phyloP scores from a whole-genome alignment of 768 basidiomycete species.

The Daedaleopsis sinensis region DNA sequence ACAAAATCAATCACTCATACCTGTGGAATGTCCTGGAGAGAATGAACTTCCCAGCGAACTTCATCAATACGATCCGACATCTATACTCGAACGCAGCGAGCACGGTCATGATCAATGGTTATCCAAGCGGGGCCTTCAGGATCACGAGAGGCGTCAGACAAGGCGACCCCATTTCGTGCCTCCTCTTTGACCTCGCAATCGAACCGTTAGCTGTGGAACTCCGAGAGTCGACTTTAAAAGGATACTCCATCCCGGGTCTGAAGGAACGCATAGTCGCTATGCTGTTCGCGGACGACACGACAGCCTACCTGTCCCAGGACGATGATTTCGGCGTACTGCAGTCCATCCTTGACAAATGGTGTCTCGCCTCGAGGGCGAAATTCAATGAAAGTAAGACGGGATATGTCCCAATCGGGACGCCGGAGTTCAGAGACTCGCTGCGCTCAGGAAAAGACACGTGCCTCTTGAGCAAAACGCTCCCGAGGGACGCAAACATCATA shows the following conservation, averaged over 20 bases:
- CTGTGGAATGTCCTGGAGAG: constrained; percentile 9
- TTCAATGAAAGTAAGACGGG: constrained; percentile 47
- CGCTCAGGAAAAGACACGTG: constrained; percentile 14
- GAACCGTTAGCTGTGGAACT: constrained; percentile 32
- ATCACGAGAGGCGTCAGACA: constrained; percentile 40
- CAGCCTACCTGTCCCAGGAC: constrained; percentile 33
- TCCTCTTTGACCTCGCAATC: constrained; percentile 36
- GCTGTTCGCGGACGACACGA: constrained; percentile 35
- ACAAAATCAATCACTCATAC: too few species aligned
- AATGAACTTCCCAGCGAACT: constrained; percentile 11
- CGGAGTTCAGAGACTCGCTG: too few species aligned
- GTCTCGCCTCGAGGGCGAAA: constrained; percentile 40
- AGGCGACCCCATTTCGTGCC: constrained; percentile 38
- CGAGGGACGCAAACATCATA: too few species aligned
- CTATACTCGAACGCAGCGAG: constrained; percentile 29
- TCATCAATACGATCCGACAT: constrained; percentile 19
- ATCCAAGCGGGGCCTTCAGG: constrained; percentile 26
- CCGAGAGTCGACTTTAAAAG: constrained; percentile 19
- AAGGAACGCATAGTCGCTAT: constrained; percentile 14
- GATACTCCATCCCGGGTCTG: constrained; percentile 20
- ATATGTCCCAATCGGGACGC: constrained; percentile 39
- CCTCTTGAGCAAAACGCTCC: too few species aligned
- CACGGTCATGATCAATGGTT: constrained; percentile 38
- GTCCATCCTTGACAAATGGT: constrained; percentile 41
- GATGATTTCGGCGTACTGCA: constrained; percentile 30